A percentile compares a stretch with the other conserved stretches of the same genome.
Conservation (phyloP, 2,329 filamentous ascomycete species). For the Apiospora arundinis region DNA sequence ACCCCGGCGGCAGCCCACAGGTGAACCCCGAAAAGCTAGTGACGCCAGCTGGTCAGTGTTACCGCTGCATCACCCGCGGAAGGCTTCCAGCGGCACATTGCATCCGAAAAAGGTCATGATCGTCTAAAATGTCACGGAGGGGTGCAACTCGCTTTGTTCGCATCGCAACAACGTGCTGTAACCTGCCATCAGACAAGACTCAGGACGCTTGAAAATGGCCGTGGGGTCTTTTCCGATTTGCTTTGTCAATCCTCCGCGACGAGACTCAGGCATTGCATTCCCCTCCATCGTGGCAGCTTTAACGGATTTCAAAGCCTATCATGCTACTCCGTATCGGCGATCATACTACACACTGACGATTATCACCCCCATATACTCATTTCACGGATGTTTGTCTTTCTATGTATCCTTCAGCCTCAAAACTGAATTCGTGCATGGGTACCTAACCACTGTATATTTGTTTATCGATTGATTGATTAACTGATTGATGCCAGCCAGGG, state of each 20-base stretch:
- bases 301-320: background rate
- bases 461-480: background rate
- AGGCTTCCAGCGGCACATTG: constrained; percentile 2
- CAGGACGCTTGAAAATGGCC: background rate
- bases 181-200: background rate
- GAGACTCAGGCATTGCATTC: background rate
- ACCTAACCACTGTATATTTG: background rate
- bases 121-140: background rate
- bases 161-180: background rate
- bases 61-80: constrained; percentile 11
- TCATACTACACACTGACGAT: background rate
- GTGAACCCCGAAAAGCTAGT: constrained; percentile 11
- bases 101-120: background rate
- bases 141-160: constrained; percentile 9
- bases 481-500: background rate
- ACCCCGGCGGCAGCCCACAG: constrained; percentile 13
- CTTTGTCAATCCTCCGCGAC: background rate
- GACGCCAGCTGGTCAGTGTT: constrained; percentile 17
- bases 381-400: background rate
- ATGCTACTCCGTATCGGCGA: too few species aligned
- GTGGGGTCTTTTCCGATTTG: background rate
- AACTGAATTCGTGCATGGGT: background rate
- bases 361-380: background rate
- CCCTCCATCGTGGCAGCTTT: constrained; percentile 1
- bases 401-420: constrained; percentile 6